Percentiles rank a stretch among this genome's conserved stretches.
phyloP scores from a whole-genome alignment of 2,329 filamentous ascomycete species.

The Huntiella savannae region DNA sequence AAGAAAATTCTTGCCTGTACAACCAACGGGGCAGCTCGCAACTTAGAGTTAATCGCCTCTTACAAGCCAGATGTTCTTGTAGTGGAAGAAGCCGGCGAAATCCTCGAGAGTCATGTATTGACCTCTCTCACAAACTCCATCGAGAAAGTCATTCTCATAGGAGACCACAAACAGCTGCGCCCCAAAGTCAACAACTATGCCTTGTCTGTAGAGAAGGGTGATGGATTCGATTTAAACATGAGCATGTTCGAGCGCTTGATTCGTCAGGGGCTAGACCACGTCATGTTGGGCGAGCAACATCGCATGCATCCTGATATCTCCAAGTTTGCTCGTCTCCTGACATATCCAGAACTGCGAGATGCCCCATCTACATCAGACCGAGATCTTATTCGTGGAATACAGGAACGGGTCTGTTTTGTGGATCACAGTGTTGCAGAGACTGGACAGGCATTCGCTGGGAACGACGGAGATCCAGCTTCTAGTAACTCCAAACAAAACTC shows the following conservation, averaged over 20 bases:
- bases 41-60: conserved; percentile 30
- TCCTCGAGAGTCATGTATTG: conserved; percentile 39
- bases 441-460: conserved; percentile 19
- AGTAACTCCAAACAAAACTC: conserved; percentile 27
- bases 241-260: conserved; percentile 54
- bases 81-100: conserved; percentile 56
- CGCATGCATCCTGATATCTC: conserved; percentile 54
- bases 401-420: conserved; percentile 43
- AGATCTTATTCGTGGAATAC: conserved; percentile 33
- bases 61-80: conserved; percentile 40
- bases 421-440: conserved; percentile 26
- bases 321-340: conserved; percentile 32
- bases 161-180: conserved; percentile 54
- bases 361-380: conserved; percentile 28
- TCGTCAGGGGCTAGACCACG: conserved; percentile 30
- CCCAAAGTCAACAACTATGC: conserved; percentile 45
- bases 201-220: conserved; percentile 32
- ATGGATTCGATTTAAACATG: conserved; percentile 27
- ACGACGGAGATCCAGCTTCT: conserved; percentile 28
- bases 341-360: conserved; percentile 43
- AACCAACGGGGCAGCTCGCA: conserved; percentile 49
- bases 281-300: conserved; percentile 40
- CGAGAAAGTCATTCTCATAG: conserved; percentile 49
- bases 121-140: conserved; percentile 35
- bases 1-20: conserved; percentile 51